Evolutionary conservation across 306 rosid genomes (phyloP), one percentile per base, ranked within the genome.

Genomic region (Vicia villosa): DNA sequence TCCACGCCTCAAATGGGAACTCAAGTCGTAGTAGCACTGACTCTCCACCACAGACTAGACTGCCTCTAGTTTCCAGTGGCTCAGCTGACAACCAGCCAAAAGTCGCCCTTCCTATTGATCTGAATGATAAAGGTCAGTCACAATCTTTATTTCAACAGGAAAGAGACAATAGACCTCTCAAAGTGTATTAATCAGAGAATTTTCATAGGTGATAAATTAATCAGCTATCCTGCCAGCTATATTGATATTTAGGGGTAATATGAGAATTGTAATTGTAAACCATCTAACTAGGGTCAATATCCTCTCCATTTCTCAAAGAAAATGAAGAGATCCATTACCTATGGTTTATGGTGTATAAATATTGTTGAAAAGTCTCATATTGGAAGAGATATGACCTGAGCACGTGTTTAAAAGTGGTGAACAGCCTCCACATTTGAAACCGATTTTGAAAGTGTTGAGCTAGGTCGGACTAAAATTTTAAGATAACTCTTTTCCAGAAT

Each of bases 31-130:
- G 89, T 74, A 82, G 87, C 81, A 87, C 96, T 22, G 73, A 83
- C 77, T 89, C 99, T 74, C 94, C 94, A 8, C 86, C 97, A 42
- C 96, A 86, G 80, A 82, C 88, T 61, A 91, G 83, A 42, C 63
- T 75, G 45, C 78, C 87, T 42, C 89, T 76, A 68, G 80, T 73
- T 76, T 83, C 74, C 10, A 62, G 82, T 80, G 83, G 87, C 76
- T 68, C 89, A 66, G 76, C 83, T 70, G 88, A 83, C 66, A 83
- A 89, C 77, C 97, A 83, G 83, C 82, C 77, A 28, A 88, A 78
- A 73, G 74, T 76, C 79, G 47, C 79, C 75, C 87, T 87, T 70
- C 90, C 92, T 59, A 86, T 89, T 79, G 96, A 91, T 85, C 95
- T 95, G 77, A 89, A 95, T 62, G 89, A 91, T 79, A 84, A 89